These are phyloP conservation scores for Ulota crispa DNA, from an alignment of 225 moss, liverwort and hornwort genomes.

Conservation along the genomic window DNA sequence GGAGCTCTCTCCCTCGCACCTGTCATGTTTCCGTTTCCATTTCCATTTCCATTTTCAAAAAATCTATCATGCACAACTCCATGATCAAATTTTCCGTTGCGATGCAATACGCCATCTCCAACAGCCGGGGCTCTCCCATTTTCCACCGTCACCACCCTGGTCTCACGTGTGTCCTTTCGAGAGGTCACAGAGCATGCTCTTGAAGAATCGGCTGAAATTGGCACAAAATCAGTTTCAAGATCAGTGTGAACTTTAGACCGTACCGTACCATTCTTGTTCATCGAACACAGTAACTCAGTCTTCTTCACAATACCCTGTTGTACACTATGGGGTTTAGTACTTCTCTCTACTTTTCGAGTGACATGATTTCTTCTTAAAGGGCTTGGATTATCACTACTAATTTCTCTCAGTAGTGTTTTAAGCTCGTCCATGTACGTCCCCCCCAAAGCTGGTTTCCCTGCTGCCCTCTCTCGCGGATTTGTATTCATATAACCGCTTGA, in stretches of 20 bases:
- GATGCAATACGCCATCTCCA: conserved; percentile 9
- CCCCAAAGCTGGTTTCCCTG: conserved; percentile 19
- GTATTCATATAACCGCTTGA: conserved; percentile 13
- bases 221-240: conserved; percentile 29
- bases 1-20: conserved; percentile 18
- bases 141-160: conserved; percentile 32
- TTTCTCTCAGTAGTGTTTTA: conserved; percentile 48
- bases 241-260: conserved; percentile 23
- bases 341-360: conserved; percentile 9
- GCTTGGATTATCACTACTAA: conserved; percentile 41
- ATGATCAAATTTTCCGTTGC: conserved; percentile 17
- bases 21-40: neutral
- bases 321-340: conserved; percentile 14
- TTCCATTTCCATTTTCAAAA: conserved; percentile 23
- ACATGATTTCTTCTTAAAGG: conserved; percentile 29
- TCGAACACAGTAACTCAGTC: conserved; percentile 16
- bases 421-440: conserved; percentile 60
- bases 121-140: conserved; percentile 27
- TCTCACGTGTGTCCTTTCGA: conserved; percentile 34
- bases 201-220: conserved; percentile 35
- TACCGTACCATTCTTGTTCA: conserved; percentile 11
- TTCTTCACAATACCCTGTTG: conserved; percentile 24
- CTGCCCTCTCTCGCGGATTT: conserved; percentile 13
- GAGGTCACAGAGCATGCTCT: conserved; percentile 39
- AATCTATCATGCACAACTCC: conserved; percentile 8